Base-by-base conservation (phyloP, 2,329 filamentous ascomycete genomes). In the Penicillium sp. region DNA sequence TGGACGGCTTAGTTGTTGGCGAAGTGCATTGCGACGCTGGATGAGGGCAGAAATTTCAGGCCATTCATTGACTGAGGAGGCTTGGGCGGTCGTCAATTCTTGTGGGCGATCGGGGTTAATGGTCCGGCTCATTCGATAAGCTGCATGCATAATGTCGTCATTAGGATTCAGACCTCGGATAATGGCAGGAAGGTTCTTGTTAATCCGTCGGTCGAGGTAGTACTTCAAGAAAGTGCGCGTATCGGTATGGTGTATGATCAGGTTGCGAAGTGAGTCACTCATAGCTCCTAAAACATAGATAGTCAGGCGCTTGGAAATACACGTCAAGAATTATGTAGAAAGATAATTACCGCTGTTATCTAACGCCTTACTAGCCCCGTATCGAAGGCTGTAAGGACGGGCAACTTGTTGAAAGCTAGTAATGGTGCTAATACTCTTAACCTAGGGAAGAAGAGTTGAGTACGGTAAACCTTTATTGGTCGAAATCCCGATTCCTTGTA, bases 41-140 rank as follows among this genome's bases (percentile, higher is more conserved):
- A 65, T 63, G 5, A 66, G 54, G 8, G 61, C 50, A 13, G 50
- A 24, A 19, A 70, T 59, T 45, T 69, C 53, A 7, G 65, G 68
- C 24, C 58, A 50, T 40, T 65, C 28, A 26, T 74, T 68, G 17
- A 73, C 62, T 7, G 60, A 71, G 17, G 55, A 42, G 49, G 61
- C 67, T 65, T 75, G 63, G 37, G 64, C 54, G 4, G 58, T 61
- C 6, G 65, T 73, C 33, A 73, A 62, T 40, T 67, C 60, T 47
- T 64, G 53, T 44, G n/a, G 49, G 49, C 30, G n/a, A 17, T 53
- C n/a, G 3, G 30, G 49, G 30, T 53, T 7, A 35, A 53, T 53
- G 1, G 30, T 53, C n/a, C n/a, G n/a, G 49, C 49, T 53, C 4
- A 53, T 53, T 22, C n/a, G n/a, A 53, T 47, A 69, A 45, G 64